Base-by-base conservation (phyloP, 2,329 filamentous ascomycete genomes). In the Diplodia mutila region DNA sequence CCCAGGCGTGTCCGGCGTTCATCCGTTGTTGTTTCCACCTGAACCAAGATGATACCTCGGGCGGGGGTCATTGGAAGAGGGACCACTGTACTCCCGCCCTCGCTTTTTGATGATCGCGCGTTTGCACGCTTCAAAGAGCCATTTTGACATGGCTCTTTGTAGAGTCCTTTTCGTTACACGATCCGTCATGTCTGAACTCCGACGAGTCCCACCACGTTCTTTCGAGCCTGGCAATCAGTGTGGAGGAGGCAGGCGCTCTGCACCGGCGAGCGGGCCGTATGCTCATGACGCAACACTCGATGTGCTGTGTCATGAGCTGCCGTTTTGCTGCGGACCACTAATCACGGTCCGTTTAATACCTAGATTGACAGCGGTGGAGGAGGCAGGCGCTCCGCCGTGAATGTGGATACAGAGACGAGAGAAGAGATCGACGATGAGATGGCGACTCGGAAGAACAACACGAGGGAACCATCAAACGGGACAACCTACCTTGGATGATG, bases 241-340 rank as follows among this genome's bases (percentile, higher is more conserved):
- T 54, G 54, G 52, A 57, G 53, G 64, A 66, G 64, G 53, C 64
- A 59, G 64, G 64, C 64, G 53, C 64, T 66, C 64, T 66, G 64
- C 64, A 66, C 52, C 16, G 39, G 27, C 37, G 37, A 51, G 21
- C 64, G 16, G 39, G 64, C 53, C 53, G 64, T 48, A 27, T 4
- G 23, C 42, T 61, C 57, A 21, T 32, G 54, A 42, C 37, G 21
- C 25, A 39, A 8, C 57, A 49, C 57, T 61, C 57, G 57, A 61
- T 29, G 57, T 61, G 57, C 39, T 32, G 27, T 18, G n/a, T n/a
- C 12, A 32, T 32, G 57, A 34, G 25, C 12, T 16, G 42, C 27
- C 42, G 57, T 49, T 61, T 46, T 61, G 39, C 49, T 61, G 57
- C 57, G 39, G 48, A 25, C 32, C 59, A 37, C 34, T 63, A 63